These are phyloP conservation scores for Ramicandelaber brevisporus DNA, from an alignment of 192 early-diverging fungal genomes.

Conservation along the genomic window DNA sequence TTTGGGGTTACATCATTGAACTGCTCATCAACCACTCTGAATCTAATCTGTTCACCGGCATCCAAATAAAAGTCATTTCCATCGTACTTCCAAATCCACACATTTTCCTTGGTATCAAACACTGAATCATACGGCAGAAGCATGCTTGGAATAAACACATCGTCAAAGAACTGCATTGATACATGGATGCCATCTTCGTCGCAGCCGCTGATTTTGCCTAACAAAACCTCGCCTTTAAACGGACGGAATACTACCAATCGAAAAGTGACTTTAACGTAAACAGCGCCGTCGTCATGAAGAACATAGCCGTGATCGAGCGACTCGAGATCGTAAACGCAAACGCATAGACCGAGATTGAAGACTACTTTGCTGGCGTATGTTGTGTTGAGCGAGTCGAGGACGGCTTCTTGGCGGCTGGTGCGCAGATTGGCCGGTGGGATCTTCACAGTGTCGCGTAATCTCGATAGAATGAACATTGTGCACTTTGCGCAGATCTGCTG, in stretches of 20 bases:
- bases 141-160: constrained; percentile 48
- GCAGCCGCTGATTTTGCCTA: constrained; percentile 48
- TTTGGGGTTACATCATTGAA: constrained; percentile 48
- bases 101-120: constrained; percentile 37
- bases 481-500: too few species aligned
- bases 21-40: constrained; percentile 39
- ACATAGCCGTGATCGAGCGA: too few species aligned
- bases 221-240: constrained; percentile 64
- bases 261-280: constrained; percentile 31
- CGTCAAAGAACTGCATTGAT: constrained; percentile 75
- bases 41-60: constrained; percentile 43
- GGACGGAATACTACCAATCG: constrained; percentile 75
- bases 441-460: too few species aligned
- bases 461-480: too few species aligned
- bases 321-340: too few species aligned
- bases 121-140: constrained; percentile 31
- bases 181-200: constrained; percentile 40
- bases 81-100: constrained; percentile 74
- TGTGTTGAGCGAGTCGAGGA: too few species aligned
- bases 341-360: too few species aligned
- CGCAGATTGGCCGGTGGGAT: too few species aligned
- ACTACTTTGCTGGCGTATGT: too few species aligned
- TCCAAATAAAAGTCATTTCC: constrained; percentile 61
- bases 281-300: too few species aligned
- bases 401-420: too few species aligned